Conservation (phyloP, 495 filamentous ascomycete genomes). For the Talaromyces stipitatus region DNA sequence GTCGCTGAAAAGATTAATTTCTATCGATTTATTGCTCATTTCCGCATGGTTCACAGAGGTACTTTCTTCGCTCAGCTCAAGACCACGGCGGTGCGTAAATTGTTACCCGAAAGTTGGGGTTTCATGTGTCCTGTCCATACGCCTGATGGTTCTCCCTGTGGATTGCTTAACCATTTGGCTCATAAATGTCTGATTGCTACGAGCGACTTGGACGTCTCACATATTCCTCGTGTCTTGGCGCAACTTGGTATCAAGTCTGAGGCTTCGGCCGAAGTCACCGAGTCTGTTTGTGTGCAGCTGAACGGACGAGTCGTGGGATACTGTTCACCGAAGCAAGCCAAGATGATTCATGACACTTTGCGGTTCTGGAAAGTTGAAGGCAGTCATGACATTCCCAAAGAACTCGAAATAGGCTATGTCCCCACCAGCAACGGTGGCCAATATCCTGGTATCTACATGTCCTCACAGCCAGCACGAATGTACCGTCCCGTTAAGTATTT, state of each 20-base stretch:
- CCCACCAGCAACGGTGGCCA: conserved; percentile 81
- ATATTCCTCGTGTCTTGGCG: conserved; percentile 60
- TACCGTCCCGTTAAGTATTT: conserved; percentile 88
- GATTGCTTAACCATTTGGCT: conserved; percentile 87
- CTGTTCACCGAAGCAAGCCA: conserved; percentile 76
- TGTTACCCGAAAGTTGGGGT: conserved; percentile 95
- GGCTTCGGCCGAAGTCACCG: conserved; percentile 65
- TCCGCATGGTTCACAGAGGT: conserved; percentile 97
- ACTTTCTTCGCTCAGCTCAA: conserved; percentile 98
- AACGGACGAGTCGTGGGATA: conserved; percentile 87
- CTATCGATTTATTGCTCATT: conserved; percentile 96
- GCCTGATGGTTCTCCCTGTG: conserved; percentile 91
- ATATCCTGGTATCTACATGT: conserved; percentile 94
- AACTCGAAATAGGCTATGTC: conserved; percentile 87
- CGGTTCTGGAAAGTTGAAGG: conserved; percentile 95
- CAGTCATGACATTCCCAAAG: conserved; percentile 69
- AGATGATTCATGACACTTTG: conserved; percentile 70
- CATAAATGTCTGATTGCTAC: conserved; percentile 93
- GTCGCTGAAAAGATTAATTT: conserved; percentile 99
- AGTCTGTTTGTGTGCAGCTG: conserved; percentile 80
- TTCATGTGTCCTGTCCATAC: conserved; percentile 98
- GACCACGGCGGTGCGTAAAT: conserved; percentile 91
- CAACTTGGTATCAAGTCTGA: conserved; percentile 69
- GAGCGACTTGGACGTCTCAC: conserved; percentile 56
- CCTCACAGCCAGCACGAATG: conserved; percentile 77